These are phyloP conservation scores for Cladosporium cucumerinum DNA, from an alignment of 2,329 filamentous ascomycete species.

Conservation along the genomic window DNA sequence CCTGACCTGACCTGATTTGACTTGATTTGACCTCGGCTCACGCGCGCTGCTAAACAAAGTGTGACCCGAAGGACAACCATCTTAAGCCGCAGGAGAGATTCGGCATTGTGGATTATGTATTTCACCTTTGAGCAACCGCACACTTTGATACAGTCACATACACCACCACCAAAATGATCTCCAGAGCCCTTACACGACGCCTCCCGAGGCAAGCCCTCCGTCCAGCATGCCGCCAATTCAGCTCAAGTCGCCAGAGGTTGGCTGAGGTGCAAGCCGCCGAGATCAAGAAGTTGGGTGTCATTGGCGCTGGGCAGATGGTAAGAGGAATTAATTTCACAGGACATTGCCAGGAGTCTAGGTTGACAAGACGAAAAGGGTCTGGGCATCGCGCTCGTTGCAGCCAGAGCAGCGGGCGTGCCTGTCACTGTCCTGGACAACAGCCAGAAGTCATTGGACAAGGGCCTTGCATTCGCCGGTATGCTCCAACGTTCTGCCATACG, in stretches of 20 bases:
- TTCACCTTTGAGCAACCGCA: background rate
- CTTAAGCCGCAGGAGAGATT: slow-evolving; percentile 3
- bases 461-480: slow-evolving; percentile 80
- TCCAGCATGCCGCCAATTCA: slow-evolving; percentile 55
- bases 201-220: slow-evolving; percentile 17
- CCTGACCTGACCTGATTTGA: no score
- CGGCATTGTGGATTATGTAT: background rate
- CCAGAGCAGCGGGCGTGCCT: slow-evolving; percentile 75
- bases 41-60: background rate
- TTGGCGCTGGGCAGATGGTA: slow-evolving; percentile 93
- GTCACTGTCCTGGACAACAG: slow-evolving; percentile 84
- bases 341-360: background rate
- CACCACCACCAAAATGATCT: background rate
- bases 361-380: slow-evolving; percentile 61
- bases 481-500: background rate
- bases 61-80: background rate
- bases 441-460: slow-evolving; percentile 81
- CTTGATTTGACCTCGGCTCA: slow-evolving; percentile 11
- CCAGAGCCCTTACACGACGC: slow-evolving; percentile 4
- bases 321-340: background rate
- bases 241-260: slow-evolving; percentile 50
- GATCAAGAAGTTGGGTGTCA: slow-evolving; percentile 83
- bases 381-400: slow-evolving; percentile 92
- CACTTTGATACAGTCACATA: background rate
- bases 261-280: slow-evolving; percentile 61